Evolutionary conservation across 805 yeast species (phyloP).

Genomic region (Aciculoconidium aculeatum): DNA sequence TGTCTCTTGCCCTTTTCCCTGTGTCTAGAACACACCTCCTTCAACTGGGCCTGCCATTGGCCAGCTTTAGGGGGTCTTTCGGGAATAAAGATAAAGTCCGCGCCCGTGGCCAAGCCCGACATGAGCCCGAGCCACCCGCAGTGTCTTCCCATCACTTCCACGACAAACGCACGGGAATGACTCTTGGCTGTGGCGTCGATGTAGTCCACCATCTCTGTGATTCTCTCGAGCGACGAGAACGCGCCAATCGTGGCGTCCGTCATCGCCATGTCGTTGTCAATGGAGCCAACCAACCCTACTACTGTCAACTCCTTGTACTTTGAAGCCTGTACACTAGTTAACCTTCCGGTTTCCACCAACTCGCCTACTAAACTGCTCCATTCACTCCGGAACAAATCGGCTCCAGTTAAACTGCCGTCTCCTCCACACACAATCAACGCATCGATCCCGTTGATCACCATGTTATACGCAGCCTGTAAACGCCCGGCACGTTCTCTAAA

Average conservation of each 20-base stretch:
- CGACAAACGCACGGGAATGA: constrained; percentile 77
- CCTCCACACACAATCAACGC: constrained; percentile 80
- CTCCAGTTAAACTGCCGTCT: constrained; percentile 80
- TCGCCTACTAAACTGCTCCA: constrained; percentile 71
- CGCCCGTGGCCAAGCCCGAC: constrained; percentile 77
- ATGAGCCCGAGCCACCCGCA: constrained; percentile 84
- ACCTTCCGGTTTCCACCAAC: constrained; percentile 38
- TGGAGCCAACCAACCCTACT: constrained; percentile 77
- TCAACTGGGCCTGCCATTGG: constrained; percentile 65
- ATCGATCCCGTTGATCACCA: constrained; percentile 68
- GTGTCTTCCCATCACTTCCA: constrained; percentile 87
- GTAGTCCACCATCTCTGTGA: constrained; percentile 70
- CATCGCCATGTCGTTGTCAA: constrained; percentile 80
- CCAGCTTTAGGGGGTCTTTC: constrained; percentile 64
- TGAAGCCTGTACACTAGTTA: constrained; percentile 42
- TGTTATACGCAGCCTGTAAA: constrained; percentile 54
- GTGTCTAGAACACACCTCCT: constrained; percentile 57
- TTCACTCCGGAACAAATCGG: constrained; percentile 68
- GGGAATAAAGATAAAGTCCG: constrained; percentile 76
- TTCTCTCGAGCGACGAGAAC: constrained; percentile 69
- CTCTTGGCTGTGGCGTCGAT: constrained; percentile 82
- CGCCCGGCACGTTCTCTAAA: constrained; percentile 66
- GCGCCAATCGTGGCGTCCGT: constrained; percentile 83
- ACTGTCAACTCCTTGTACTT: constrained; percentile 56
- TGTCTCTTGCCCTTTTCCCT: constrained; percentile 69